Base-by-base conservation (phyloP, 2,329 filamentous ascomycete genomes). In the Lasiodiplodia theobromae region DNA sequence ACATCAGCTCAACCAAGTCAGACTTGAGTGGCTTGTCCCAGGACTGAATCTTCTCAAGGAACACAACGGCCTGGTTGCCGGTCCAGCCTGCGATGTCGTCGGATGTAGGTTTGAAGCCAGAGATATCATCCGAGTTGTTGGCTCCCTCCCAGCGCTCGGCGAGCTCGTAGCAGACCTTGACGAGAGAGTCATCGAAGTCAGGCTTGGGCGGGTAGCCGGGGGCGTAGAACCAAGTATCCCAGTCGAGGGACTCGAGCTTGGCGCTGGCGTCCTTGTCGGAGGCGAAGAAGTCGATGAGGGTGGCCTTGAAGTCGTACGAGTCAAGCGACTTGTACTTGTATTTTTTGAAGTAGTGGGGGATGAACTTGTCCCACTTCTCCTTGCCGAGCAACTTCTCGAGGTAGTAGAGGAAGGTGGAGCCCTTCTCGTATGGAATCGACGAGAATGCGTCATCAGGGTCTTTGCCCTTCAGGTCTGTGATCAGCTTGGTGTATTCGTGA, bases 371-470 rank as follows among this genome's bases (percentile, higher is more conserved):
- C 83, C 96, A 99, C 77, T 92, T 91, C n/a, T 91, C 86, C 70
- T 92, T 91, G 44, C 93, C 92, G 4, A 98, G 86, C 1, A 97
- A 84, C 57, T 91, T 91, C 75, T 99, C 96, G 16, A 99, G 89
- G 74, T 94, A 90, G 80, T 94, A 97, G 56, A 99, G 85, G 79
- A 98, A 96, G 76, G 92, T 92, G 81, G 97, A 98, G 3, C 95
- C 95, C 82, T 99, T 98, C 78, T 98, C 95, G 75, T 99, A 99
- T 0, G 96, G 94, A 40, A 98, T 86, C 31, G 89, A 92, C 73
- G 92, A 96, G 82, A 98, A 99, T 1, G 95, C 92, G 79, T 99
- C 96, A 78, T 98, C 96, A 0, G 96, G 96, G 74, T 98, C 95
- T 72, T 96, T 91, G 69, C 93, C 93, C 77, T 95, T 92, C 71